A percentile compares a stretch with the other conserved stretches of the same genome.
Evolutionary conservation across 208 protist genomes (phyloP).

Genomic region (Trichomonas vaginalis): DNA sequence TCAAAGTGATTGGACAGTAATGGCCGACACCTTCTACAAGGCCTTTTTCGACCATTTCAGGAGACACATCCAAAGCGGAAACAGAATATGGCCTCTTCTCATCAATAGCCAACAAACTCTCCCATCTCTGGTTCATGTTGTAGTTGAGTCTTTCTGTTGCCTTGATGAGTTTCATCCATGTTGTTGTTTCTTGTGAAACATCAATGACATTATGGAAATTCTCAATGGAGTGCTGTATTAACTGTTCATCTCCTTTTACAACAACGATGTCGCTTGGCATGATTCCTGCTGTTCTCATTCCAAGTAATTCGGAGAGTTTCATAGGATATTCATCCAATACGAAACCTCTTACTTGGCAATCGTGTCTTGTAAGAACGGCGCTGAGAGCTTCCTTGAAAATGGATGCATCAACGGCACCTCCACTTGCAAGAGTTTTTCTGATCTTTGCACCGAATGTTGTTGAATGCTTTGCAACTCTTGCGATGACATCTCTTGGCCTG

Average conservation of each 20-base stretch:
- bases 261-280: neutral
- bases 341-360: neutral
- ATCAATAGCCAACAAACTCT: neutral
- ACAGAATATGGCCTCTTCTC: neutral
- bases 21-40: neutral
- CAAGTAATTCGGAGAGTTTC: neutral
- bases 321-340: neutral
- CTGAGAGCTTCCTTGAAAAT: neutral
- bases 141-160: neutral
- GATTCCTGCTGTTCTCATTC: neutral
- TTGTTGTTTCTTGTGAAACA: neutral
- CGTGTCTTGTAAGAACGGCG: neutral
- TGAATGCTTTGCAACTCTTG: neutral
- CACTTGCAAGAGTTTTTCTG: neutral
- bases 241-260: neutral
- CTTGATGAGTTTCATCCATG: neutral
- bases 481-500: neutral
- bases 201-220: slow-evolving; percentile 3
- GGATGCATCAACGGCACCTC: neutral
- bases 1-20: neutral
- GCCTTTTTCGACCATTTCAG: neutral
- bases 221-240: neutral
- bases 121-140: neutral
- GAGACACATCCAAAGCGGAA: neutral
- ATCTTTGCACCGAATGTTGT: neutral